Evolutionary conservation across 1,284 basidiomycete genomes (phyloP).

Genomic region (Blastosporella zonata): DNA sequence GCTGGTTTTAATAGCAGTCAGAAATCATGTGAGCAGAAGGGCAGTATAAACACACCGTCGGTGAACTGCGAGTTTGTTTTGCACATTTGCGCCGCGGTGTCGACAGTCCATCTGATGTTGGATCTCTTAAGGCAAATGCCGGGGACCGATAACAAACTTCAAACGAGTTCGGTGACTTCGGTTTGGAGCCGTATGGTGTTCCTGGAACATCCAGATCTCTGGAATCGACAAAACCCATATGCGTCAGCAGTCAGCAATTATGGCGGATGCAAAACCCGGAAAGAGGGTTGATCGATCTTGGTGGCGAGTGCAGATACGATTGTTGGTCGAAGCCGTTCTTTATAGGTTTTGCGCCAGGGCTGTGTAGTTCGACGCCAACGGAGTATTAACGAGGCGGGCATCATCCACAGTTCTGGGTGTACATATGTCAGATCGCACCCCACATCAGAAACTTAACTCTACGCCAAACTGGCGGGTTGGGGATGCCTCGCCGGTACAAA

Average conservation of each 20-base stretch:
- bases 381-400: slow-evolving; percentile 39
- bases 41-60: slow-evolving; percentile 18
- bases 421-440: slow-evolving; percentile 48
- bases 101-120: slow-evolving; percentile 7
- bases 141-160: slow-evolving; percentile 12
- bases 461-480: slow-evolving; percentile 37
- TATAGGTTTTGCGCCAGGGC: slow-evolving; percentile 38
- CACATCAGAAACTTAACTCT: slow-evolving; percentile 44
- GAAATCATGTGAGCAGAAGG: slow-evolving; percentile 12
- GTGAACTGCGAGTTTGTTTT: slow-evolving; percentile 8
- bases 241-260: slow-evolving; percentile 18
- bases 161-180: slow-evolving; percentile 8
- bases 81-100: slow-evolving; percentile 10
- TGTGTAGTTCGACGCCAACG: slow-evolving; percentile 31
- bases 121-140: slow-evolving; percentile 9
- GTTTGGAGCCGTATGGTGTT: slow-evolving; percentile 17
- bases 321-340: slow-evolving; percentile 29
- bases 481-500: slow-evolving; percentile 34
- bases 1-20: slow-evolving; percentile 16
- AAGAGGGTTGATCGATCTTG: slow-evolving; percentile 18
- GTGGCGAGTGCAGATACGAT: slow-evolving; percentile 16
- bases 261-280: slow-evolving; percentile 2
- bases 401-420: slow-evolving; percentile 45
- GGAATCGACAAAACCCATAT: slow-evolving; percentile 11
- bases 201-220: slow-evolving; percentile 11